Evolutionary conservation across 1,284 basidiomycete species (phyloP).

Genomic region (Microbotryum silenes-acaulis): DNA sequence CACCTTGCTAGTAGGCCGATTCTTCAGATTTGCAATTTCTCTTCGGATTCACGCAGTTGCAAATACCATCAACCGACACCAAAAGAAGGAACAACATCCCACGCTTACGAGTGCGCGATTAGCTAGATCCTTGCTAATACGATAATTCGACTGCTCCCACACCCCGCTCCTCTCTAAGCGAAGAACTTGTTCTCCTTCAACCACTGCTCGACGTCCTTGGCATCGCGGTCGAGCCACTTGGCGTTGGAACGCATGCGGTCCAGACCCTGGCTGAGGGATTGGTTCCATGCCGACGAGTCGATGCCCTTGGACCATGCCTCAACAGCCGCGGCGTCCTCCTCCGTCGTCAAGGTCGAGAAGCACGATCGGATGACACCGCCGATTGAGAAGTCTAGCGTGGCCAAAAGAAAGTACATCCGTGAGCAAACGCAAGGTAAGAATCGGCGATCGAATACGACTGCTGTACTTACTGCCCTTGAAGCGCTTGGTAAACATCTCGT

Average conservation of each 20-base stretch:
- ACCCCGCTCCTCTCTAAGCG: too few species aligned
- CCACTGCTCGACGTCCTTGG: slow-evolving; percentile 24
- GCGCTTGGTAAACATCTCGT: slow-evolving; percentile 48
- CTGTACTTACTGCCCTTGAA: slow-evolving; percentile 46
- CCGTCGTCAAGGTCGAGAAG: slow-evolving; percentile 50
- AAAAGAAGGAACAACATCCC: too few species aligned
- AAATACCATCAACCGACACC: too few species aligned
- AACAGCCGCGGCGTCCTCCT: slow-evolving; percentile 59
- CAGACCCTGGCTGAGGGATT: slow-evolving; percentile 19
- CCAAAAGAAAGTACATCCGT: background rate
- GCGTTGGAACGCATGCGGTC: slow-evolving; percentile 14
- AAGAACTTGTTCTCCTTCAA: slow-evolving; percentile 17
- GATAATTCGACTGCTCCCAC: too few species aligned
- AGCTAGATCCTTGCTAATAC: too few species aligned
- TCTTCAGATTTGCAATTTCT: too few species aligned
- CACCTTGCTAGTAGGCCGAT: too few species aligned
- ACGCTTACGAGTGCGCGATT: too few species aligned
- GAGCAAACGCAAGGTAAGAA: background rate
- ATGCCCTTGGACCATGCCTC: slow-evolving; percentile 50
- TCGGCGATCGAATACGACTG: background rate
- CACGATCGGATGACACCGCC: slow-evolving; percentile 11
- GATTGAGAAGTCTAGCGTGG: slow-evolving; percentile 7
- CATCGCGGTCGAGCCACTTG: slow-evolving; percentile 25
- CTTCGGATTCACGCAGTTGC: too few species aligned
- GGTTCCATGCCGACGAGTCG: slow-evolving; percentile 9